Evolutionary conservation across 2,329 filamentous ascomycete genomes (phyloP).

Genomic region (Aspergillus neotritici): DNA sequence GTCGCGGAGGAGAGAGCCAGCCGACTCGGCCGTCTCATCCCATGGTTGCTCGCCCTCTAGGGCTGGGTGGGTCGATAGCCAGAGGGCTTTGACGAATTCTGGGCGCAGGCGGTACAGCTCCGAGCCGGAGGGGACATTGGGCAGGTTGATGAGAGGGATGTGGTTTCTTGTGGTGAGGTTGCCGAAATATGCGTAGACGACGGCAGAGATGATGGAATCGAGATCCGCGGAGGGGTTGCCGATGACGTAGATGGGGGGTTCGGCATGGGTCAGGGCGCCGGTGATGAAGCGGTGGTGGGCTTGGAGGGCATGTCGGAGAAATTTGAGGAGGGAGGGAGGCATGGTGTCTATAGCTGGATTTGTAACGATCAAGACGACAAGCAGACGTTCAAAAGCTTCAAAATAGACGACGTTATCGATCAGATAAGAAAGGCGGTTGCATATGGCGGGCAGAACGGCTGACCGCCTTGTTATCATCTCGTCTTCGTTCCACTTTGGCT

Average conservation of each 20-base stretch:
- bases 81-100: slow-evolving; percentile 54
- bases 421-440: too few species aligned
- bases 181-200: slow-evolving; percentile 57
- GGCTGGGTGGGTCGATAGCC: slow-evolving; percentile 38
- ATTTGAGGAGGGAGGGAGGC: slow-evolving; percentile 27
- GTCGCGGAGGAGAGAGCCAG: slow-evolving; percentile 23
- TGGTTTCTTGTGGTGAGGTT: slow-evolving; percentile 42
- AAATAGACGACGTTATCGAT: slow-evolving; percentile 2
- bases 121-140: slow-evolving; percentile 37
- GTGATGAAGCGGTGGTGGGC: slow-evolving; percentile 25
- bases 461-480: too few species aligned
- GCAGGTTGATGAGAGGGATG: slow-evolving; percentile 56
- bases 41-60: slow-evolving; percentile 17
- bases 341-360: slow-evolving; percentile 16
- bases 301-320: slow-evolving; percentile 31
- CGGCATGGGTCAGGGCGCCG: slow-evolving; percentile 11
- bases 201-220: slow-evolving; percentile 57
- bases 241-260: slow-evolving; percentile 36
- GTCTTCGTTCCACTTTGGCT: too few species aligned
- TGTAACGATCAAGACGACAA: background rate
- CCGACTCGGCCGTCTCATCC: slow-evolving; percentile 21
- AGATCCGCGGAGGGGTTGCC: slow-evolving; percentile 50
- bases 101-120: slow-evolving; percentile 52
- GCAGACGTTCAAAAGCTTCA: too few species aligned
- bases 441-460: too few species aligned